phyloP scores from a whole-genome alignment of 805 yeast species.

The Naumovozyma baii region DNA sequence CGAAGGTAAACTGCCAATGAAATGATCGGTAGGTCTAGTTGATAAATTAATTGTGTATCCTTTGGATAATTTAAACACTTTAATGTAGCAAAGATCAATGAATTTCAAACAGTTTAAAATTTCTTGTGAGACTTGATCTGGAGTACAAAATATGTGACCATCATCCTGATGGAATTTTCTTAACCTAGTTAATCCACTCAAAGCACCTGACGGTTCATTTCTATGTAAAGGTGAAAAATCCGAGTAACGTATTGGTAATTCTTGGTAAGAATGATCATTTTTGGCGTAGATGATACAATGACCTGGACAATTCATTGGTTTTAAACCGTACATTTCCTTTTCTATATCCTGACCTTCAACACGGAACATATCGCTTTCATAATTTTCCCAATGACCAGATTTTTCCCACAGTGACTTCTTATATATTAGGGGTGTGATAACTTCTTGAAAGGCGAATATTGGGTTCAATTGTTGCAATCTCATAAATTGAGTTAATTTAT shows the following conservation, averaged over 20 bases:
- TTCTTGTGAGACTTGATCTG: slow-evolving; percentile 66
- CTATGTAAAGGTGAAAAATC: slow-evolving; percentile 91
- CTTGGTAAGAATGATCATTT: slow-evolving; percentile 72
- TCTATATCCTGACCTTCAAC: slow-evolving; percentile 47
- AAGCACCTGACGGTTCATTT: slow-evolving; percentile 90
- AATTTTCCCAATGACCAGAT: slow-evolving; percentile 94
- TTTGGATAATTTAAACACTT: slow-evolving; percentile 34
- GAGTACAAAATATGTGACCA: slow-evolving; percentile 88
- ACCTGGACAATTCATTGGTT: slow-evolving; percentile 95
- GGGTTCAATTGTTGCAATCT: slow-evolving; percentile 58
- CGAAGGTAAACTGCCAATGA: slow-evolving; percentile 61
- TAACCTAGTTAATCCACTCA: slow-evolving; percentile 86
- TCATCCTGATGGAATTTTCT: slow-evolving; percentile 96
- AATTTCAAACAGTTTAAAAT: slow-evolving; percentile 62
- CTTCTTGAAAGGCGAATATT: slow-evolving; percentile 80
- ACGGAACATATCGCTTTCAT: slow-evolving; percentile 87
- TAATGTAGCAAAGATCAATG: slow-evolving; percentile 62
- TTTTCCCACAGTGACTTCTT: slow-evolving; percentile 76
- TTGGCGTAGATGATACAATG: slow-evolving; percentile 78
- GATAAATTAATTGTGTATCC: slow-evolving; percentile 56
- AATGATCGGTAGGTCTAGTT: slow-evolving; percentile 73
- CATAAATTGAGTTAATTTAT: slow-evolving; percentile 72
- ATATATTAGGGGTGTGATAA: slow-evolving; percentile 83
- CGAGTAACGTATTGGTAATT: slow-evolving; percentile 73
- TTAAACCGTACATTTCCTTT: slow-evolving; percentile 60